Evolutionary conservation across 495 filamentous ascomycete genomes (phyloP).

Genomic region (Penicillium paradoxum): DNA sequence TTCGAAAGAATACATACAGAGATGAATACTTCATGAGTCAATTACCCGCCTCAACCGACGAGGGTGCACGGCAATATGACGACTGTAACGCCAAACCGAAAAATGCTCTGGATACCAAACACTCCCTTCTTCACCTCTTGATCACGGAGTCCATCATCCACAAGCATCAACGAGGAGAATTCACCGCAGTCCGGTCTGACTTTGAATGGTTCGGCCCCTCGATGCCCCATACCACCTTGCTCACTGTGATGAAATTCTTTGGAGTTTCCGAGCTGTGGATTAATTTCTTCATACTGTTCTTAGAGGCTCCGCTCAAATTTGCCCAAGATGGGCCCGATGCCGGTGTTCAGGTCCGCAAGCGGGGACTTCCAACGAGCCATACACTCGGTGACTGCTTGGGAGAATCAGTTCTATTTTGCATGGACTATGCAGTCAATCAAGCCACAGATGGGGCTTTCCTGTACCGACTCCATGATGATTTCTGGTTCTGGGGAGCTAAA

Average conservation of each 20-base stretch:
- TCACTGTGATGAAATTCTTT: slow-evolving; percentile 54
- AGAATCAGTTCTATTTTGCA: slow-evolving; percentile 58
- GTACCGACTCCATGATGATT: slow-evolving; percentile 62
- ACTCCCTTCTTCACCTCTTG: slow-evolving; percentile 56
- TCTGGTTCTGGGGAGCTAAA: slow-evolving; percentile 64
- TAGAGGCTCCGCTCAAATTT: slow-evolving; percentile 58
- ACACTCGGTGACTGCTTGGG: slow-evolving; percentile 54
- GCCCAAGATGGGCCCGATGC: slow-evolving; percentile 45
- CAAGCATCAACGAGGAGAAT: slow-evolving; percentile 49
- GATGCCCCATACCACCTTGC: slow-evolving; percentile 55
- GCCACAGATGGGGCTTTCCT: slow-evolving; percentile 46
- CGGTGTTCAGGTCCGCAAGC: slow-evolving; percentile 40
- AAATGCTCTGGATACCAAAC: slow-evolving; percentile 51
- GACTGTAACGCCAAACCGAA: slow-evolving; percentile 21
- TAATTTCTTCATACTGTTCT: slow-evolving; percentile 55
- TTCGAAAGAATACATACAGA: slow-evolving; percentile 37
- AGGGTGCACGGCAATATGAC: slow-evolving; percentile 28
- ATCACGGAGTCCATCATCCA: slow-evolving; percentile 60
- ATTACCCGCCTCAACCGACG: slow-evolving; percentile 26
- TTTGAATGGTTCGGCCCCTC: slow-evolving; percentile 60
- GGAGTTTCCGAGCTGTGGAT: slow-evolving; percentile 57
- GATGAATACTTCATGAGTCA: slow-evolving; percentile 53
- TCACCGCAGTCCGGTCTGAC: slow-evolving; percentile 57
- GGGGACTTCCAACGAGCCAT: slow-evolving; percentile 58
- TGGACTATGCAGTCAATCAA: slow-evolving; percentile 64